Conservation (phyloP, 371 early-diverging fungal genomes). For the Syncephalastrum racemosum region DNA sequence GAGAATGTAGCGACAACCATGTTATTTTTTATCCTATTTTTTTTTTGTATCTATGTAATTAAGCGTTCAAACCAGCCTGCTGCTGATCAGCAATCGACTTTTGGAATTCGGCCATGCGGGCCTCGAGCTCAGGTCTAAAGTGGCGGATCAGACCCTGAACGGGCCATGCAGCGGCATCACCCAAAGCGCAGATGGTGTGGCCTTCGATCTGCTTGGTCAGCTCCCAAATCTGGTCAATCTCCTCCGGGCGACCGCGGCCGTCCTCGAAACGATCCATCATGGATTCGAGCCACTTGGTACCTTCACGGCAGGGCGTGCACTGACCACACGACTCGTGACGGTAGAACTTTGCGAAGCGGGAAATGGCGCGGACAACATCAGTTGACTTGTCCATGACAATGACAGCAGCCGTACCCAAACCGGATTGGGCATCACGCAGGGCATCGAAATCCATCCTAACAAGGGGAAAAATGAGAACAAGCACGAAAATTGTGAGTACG, state of each 20-base stretch:
- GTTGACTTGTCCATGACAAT: conserved; percentile 98
- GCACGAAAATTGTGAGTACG: background rate
- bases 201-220: conserved; percentile 96
- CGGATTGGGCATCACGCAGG: conserved; percentile 90
- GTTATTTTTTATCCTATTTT: too few species aligned
- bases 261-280: conserved; percentile 95
- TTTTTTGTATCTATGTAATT: background rate
- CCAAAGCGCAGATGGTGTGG: conserved; percentile 97
- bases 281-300: conserved; percentile 91
- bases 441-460: conserved; percentile 96
- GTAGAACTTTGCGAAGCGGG: conserved; percentile 91
- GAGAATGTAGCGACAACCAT: too few species aligned
- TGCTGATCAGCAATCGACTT: conserved; percentile 18
- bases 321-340: conserved; percentile 97
- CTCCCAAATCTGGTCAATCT: conserved; percentile 87
- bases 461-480: background rate
- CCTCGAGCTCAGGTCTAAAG: conserved; percentile 92
- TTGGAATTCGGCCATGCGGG: conserved; percentile 71
- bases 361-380: conserved; percentile 88
- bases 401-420: conserved; percentile 78
- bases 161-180: conserved; percentile 99
- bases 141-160: conserved; percentile 92
- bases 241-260: conserved; percentile 83
- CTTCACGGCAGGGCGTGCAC: conserved; percentile 98
- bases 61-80: conserved; percentile 5